Percentiles rank a stretch among this genome's conserved stretches.
phyloP scores from a whole-genome alignment of 176 grass and related monocot species.

The Oryza officinalis region DNA sequence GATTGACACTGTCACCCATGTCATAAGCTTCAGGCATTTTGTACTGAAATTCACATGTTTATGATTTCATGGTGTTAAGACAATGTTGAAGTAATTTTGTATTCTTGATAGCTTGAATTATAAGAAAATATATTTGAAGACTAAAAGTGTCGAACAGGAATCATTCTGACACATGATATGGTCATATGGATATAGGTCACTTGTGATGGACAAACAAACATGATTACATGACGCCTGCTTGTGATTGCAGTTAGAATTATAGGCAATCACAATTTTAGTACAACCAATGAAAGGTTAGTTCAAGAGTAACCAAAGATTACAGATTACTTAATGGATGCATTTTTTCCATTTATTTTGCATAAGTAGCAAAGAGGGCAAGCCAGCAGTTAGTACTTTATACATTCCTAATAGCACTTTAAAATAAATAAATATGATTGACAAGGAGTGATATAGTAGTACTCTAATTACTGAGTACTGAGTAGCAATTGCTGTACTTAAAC shows the following conservation, averaged over 20 bases:
- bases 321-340: background rate
- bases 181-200: background rate
- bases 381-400: background rate
- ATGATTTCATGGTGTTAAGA: background rate
- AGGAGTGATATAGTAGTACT: background rate
- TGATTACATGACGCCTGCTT: background rate
- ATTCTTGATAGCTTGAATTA: background rate
- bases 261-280: background rate
- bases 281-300: background rate
- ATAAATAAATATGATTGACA: background rate
- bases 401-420: background rate
- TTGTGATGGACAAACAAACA: background rate
- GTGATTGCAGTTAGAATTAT: background rate
- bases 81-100: background rate
- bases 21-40: slow-evolving; percentile 99
- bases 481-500: background rate
- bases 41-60: slow-evolving; percentile 56
- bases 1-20: slow-evolving; percentile 78
- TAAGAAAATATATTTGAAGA: slow-evolving; percentile 8
- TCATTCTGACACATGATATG: background rate
- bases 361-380: background rate
- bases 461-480: background rate
- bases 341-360: background rate
- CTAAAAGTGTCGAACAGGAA: background rate
- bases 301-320: background rate